Evolutionary conservation across 2,329 filamentous ascomycete genomes (phyloP), one percentile per base, ranked within the genome.

Genomic region (Aureobasidium vineae): DNA sequence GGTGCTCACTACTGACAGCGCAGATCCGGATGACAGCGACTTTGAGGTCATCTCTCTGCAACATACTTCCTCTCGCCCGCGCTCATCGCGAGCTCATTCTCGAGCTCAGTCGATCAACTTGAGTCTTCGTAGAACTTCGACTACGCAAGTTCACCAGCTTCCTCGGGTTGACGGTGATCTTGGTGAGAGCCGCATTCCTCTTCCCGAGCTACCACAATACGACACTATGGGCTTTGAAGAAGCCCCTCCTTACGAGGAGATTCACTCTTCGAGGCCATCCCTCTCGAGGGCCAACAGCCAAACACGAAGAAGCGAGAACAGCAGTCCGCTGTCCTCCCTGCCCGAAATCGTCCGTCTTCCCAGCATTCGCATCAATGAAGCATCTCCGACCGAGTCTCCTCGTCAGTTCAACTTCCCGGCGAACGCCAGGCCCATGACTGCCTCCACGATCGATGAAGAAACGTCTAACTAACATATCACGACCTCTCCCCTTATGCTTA

Each of bases 21-120:
- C 79, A 1, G 76, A 78, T 49, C 78, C 77, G 23, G 70, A 67
- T n/a, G 74, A 73, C 45, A 76, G 76, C 61, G 79, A 79, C 63
- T 80, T 79, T 59, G 80, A 82, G 68, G 74, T 79, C 11, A 74
- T 82, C 2, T 73, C 77, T 1, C 70, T 81, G 1, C 73, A 77
- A 21, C 73, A 76, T 23, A 71, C 75, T n/a, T 73, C 76, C 21
- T 79, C 79, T 28, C 71, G 72, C 38, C 65, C 67, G 21, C 59
- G 61, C 43, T 63, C 60, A 6, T 63, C 60, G 3, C 33, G 54
- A 31, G 31, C 54, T n/a, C 45, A 52, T 70, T 43, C 73, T 71
- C 52, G 69, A 66, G 56, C 75, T 72, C 69, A 61, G 0, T 59
- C 67, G 68, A 53, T 70, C 63, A 41, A 43, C 68, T 7, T 61